A percentile compares a stretch with the other conserved stretches of the same genome.
Evolutionary conservation across 2,329 filamentous ascomycete genomes (phyloP).

Genomic region (Coniosporium tulheliwenetii): DNA sequence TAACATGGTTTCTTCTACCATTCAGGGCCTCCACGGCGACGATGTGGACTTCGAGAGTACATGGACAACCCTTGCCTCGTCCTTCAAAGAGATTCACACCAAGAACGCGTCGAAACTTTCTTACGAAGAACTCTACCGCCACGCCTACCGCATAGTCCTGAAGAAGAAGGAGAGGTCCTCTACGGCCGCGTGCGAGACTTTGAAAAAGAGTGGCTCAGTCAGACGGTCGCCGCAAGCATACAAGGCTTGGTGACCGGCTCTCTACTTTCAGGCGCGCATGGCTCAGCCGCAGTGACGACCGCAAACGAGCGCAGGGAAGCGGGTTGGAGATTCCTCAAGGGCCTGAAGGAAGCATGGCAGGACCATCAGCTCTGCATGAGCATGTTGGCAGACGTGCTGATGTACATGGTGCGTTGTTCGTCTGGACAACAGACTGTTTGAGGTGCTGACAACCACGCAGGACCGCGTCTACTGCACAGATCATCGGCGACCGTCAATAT

Average conservation of each 20-base stretch:
- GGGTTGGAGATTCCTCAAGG: constrained; percentile 69
- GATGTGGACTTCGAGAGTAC: constrained; percentile 69
- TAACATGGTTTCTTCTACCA: constrained; percentile 1
- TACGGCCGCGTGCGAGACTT: constrained; percentile 70
- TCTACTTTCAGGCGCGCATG: constrained; percentile 40
- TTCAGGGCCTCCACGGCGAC: constrained; percentile 43
- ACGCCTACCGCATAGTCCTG: constrained; percentile 84
- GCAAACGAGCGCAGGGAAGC: constrained; percentile 63
- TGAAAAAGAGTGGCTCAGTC: constrained; percentile 65
- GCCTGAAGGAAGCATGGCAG: constrained; percentile 65
- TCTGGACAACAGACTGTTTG: neutral
- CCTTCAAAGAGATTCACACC: constrained; percentile 75
- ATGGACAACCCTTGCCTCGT: constrained; percentile 63
- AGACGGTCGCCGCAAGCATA: constrained; percentile 57
- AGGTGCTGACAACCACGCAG: constrained; percentile 16
- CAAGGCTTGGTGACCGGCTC: constrained; percentile 54
- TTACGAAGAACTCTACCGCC: constrained; percentile 90
- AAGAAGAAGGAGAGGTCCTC: constrained; percentile 71
- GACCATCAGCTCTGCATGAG: constrained; percentile 88
- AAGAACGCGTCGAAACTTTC: constrained; percentile 82
- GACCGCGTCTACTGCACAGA: constrained; percentile 72
- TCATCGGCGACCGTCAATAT: constrained; percentile 60
- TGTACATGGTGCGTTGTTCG: constrained; percentile 59
- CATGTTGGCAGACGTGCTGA: constrained; percentile 90
- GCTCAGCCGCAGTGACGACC: constrained; percentile 37